Conservation (phyloP, 495 filamentous ascomycete genomes). For the Friedmanniomyces simplex region DNA sequence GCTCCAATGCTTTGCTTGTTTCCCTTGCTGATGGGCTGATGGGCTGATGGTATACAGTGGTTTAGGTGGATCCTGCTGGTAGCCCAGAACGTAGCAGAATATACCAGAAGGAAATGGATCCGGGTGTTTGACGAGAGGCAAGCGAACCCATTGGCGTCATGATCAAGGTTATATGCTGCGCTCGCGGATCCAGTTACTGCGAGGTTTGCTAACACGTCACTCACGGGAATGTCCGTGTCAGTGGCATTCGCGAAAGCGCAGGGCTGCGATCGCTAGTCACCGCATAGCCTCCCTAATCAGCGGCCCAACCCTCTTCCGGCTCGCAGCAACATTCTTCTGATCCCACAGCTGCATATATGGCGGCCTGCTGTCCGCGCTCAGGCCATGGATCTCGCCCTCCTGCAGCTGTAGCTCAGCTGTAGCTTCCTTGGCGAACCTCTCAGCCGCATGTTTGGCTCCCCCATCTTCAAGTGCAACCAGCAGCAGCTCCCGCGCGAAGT, state of each 20-base stretch:
- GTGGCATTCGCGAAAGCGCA: not conserved
- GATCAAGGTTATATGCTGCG: not conserved
- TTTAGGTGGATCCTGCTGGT: not conserved
- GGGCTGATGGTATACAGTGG: not conserved
- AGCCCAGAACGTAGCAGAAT: not conserved
- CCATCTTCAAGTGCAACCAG: conserved; percentile 29
- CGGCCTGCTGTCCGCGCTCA: conserved; percentile 28
- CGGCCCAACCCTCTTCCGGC: conserved; percentile 84
- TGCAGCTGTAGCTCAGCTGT: conserved; percentile 32
- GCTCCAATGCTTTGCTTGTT: not conserved
- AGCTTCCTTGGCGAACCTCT: conserved; percentile 45
- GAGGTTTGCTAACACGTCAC: not conserved
- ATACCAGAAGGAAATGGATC: not conserved
- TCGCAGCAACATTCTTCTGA: conserved; percentile 56
- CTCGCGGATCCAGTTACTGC: not conserved
- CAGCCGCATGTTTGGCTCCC: conserved; percentile 41
- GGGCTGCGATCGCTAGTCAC: not conserved
- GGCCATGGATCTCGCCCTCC: conserved; percentile 47
- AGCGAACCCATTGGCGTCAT: not conserved
- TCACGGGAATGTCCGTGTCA: not conserved
- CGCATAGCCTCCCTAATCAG: conserved; percentile 52
- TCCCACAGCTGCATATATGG: conserved; percentile 24
- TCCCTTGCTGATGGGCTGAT: not conserved
- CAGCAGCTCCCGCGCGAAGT: conserved; percentile 64
- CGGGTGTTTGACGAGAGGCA: not conserved